phyloP scores from a whole-genome alignment of 495 filamentous ascomycete genomes.

The Penicillium verhagenii region DNA sequence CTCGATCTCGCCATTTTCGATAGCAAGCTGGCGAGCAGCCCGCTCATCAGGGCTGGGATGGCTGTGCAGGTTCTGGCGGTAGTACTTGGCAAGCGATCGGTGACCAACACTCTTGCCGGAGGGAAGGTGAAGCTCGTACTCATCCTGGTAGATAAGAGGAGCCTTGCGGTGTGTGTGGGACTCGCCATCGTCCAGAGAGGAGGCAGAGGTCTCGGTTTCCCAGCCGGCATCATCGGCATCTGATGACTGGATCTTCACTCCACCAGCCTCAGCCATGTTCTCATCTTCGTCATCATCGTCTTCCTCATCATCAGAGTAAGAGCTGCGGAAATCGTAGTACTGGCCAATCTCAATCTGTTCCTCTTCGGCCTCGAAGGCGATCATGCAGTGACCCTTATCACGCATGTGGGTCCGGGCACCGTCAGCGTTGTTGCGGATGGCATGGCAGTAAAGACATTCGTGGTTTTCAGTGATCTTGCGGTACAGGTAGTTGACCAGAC shows the following conservation, averaged over 20 bases:
- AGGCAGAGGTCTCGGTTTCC: slow-evolving; percentile 89
- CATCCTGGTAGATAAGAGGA: slow-evolving; percentile 75
- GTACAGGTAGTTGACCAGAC: slow-evolving; percentile 72
- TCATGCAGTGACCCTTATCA: slow-evolving; percentile 94
- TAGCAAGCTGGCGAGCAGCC: slow-evolving; percentile 43
- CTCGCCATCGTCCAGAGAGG: slow-evolving; percentile 64
- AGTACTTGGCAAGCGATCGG: slow-evolving; percentile 80
- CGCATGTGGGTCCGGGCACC: slow-evolving; percentile 94
- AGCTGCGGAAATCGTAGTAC: slow-evolving; percentile 94
- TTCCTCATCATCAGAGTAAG: slow-evolving; percentile 82
- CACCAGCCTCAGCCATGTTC: slow-evolving; percentile 32
- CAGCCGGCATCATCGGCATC: slow-evolving; percentile 67
- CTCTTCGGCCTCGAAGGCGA: slow-evolving; percentile 84
- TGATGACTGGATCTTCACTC: slow-evolving; percentile 37
- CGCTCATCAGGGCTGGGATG: slow-evolving; percentile 69
- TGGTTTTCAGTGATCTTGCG: slow-evolving; percentile 74
- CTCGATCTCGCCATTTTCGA: slow-evolving; percentile 50
- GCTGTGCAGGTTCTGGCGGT: slow-evolving; percentile 85
- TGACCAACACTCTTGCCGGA: slow-evolving; percentile 89
- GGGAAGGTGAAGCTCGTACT: slow-evolving; percentile 92
- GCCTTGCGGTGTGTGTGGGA: slow-evolving; percentile 54
- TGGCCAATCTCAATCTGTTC: slow-evolving; percentile 96
- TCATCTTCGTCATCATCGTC: slow-evolving; percentile 50
- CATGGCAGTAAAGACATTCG: slow-evolving; percentile 83
- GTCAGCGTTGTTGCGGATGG: slow-evolving; percentile 65